Conservation (phyloP, 345 rosid species). For the Erucastrum elatum region DNA sequence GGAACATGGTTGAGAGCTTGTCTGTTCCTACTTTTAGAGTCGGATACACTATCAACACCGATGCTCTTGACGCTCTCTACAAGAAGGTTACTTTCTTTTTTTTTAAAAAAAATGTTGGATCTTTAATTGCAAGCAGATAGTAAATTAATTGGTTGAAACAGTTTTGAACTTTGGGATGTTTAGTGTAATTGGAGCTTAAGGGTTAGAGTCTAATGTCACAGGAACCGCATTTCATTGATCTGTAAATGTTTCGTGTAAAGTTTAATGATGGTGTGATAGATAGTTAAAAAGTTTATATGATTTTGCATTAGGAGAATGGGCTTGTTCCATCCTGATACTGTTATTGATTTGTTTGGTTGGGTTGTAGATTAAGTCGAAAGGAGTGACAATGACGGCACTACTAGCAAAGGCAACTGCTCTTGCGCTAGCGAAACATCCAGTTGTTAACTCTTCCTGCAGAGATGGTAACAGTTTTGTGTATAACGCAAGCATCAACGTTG, state of each 20-base stretch:
- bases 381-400: slow-evolving; percentile 95
- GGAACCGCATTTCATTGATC: background rate
- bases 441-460: slow-evolving; percentile 81
- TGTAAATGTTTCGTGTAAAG: background rate
- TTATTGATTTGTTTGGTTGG: slow-evolving; percentile 17
- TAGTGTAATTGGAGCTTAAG: background rate
- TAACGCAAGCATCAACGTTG: slow-evolving; percentile 80
- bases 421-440: slow-evolving; percentile 80
- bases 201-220: background rate
- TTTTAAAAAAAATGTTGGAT: background rate
- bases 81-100: slow-evolving; percentile 56
- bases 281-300: slow-evolving; percentile 1
- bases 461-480: slow-evolving; percentile 91
- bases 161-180: slow-evolving; percentile 7
- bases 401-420: slow-evolving; percentile 93
- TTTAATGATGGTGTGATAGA: background rate
- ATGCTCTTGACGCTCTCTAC: slow-evolving; percentile 88
- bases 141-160: background rate
- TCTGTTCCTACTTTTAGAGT: slow-evolving; percentile 86
- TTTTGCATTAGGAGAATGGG: background rate
- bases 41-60: slow-evolving; percentile 73
- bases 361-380: slow-evolving; percentile 90
- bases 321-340: background rate
- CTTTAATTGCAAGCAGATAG: slow-evolving; percentile 3
- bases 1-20: slow-evolving; percentile 88